phyloP scores from a whole-genome alignment of 768 basidiomycete species.

The Cystobasidium ongulense region DNA sequence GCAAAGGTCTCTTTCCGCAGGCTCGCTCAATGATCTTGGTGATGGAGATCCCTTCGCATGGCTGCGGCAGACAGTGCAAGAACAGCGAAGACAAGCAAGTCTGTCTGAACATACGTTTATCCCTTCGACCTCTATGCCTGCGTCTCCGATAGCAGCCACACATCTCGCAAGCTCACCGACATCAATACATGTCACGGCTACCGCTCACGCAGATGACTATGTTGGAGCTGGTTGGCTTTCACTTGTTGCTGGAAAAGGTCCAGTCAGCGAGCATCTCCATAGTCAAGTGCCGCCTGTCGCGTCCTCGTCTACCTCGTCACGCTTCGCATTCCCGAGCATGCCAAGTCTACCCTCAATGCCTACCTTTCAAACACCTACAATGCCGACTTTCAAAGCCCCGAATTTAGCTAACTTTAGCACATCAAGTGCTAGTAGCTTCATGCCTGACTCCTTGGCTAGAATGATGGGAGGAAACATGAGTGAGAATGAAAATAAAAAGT shows the following conservation, averaged over 20 bases:
- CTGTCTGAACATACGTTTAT: background rate
- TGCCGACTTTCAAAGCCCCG: constrained; percentile 11
- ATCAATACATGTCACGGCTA: background rate
- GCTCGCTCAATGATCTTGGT: background rate
- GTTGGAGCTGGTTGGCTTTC: constrained; percentile 5
- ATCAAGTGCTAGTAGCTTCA: background rate
- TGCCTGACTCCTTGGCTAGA: constrained; percentile 7
- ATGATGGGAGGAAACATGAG: background rate
- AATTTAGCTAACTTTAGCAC: constrained; percentile 7
- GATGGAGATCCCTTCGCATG: constrained; percentile 26
- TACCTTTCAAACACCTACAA: background rate
- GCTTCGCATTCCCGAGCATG: constrained; percentile 2
- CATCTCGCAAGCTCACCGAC: background rate
- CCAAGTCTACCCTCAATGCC: constrained; percentile 5
- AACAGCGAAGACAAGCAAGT: constrained; percentile 15
- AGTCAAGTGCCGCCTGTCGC: background rate
- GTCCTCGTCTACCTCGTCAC: background rate
- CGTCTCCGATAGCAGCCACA: background rate
- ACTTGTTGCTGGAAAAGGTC: constrained; percentile 15
- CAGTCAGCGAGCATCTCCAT: background rate
- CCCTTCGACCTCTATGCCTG: background rate
- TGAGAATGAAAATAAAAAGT: constrained; percentile 5
- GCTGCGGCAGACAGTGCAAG: constrained; percentile 29
- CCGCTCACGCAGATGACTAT: background rate
- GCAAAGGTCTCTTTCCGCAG: constrained; percentile 2